Percentiles rank a stretch among this genome's conserved stretches.
These are phyloP conservation scores for Gypsophila paniculata DNA, from an alignment of 179 eudicot species.

Conservation along the genomic window DNA sequence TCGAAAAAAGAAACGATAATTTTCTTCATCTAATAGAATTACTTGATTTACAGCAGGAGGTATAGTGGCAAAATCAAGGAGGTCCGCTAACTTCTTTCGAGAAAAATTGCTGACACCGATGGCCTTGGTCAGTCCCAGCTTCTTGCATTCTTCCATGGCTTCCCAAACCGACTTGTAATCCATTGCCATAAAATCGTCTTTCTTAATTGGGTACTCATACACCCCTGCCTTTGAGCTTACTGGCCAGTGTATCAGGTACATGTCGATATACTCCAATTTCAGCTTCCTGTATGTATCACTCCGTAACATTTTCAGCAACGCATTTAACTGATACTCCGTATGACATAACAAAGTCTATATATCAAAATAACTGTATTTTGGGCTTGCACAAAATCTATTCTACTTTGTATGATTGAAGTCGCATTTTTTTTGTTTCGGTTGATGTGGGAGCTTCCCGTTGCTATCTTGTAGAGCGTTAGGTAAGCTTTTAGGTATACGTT, in stretches of 20 bases:
- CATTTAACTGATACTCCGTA: too few species aligned
- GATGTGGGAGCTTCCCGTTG: too few species aligned
- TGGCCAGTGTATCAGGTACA: conserved; percentile 56
- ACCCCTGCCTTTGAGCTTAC: conserved; percentile 40
- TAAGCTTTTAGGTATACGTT: too few species aligned
- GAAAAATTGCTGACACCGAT: conserved; percentile 81
- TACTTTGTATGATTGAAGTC: too few species aligned
- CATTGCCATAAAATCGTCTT: conserved; percentile 38
- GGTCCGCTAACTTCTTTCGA: conserved; percentile 40
- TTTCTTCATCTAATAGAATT: conserved; percentile 22
- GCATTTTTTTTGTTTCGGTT: too few species aligned
- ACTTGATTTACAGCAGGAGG: conserved; percentile 80
- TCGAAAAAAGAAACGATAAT: too few species aligned
- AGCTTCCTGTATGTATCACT: conserved; percentile 38
- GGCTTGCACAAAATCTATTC: too few species aligned
- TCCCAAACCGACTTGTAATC: conserved; percentile 61
- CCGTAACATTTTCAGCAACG: too few species aligned
- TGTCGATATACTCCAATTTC: conserved; percentile 53
- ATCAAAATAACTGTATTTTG: too few species aligned
- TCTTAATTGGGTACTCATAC: conserved; percentile 32
- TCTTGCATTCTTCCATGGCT: conserved; percentile 66
- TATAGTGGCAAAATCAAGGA: conserved; percentile 51
- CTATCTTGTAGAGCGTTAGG: too few species aligned
- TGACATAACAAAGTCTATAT: too few species aligned
- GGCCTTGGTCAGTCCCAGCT: conserved; percentile 55